A percentile compares a stretch with the other conserved stretches of the same genome.
phyloP scores from a whole-genome alignment of 345 rosid species.

The Pugionium dolabratum region DNA sequence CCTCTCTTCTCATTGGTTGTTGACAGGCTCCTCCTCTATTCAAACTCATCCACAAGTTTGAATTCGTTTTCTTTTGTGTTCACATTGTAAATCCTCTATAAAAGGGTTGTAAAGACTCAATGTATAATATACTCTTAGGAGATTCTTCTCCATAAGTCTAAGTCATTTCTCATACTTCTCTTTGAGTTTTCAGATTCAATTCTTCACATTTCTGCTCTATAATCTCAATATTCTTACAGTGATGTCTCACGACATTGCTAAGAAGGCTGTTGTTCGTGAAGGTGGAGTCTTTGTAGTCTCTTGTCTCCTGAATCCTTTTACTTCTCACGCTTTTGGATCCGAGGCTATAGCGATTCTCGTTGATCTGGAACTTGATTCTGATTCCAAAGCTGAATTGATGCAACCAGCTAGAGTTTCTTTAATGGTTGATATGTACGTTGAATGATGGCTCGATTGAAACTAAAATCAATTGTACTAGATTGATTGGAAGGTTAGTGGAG shows the following conservation, averaged over 20 bases:
- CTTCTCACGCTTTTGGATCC: conserved; percentile 72
- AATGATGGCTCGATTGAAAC: conserved; percentile 75
- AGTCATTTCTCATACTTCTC: too few species aligned
- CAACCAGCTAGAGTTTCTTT: conserved; percentile 69
- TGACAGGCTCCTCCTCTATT: too few species aligned
- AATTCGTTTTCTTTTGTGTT: too few species aligned
- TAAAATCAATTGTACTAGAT: conserved; percentile 55
- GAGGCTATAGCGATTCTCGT: conserved; percentile 71
- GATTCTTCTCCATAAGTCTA: too few species aligned
- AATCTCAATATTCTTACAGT: too few species aligned
- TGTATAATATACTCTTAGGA: too few species aligned
- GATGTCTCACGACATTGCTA: conserved; percentile 25
- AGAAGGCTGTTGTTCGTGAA: conserved; percentile 51
- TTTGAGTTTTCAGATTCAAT: too few species aligned
- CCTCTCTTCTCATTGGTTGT: too few species aligned
- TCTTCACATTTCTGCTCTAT: too few species aligned
- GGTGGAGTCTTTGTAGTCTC: conserved; percentile 52
- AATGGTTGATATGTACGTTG: conserved; percentile 68
- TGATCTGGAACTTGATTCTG: conserved; percentile 58
- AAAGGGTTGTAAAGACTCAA: too few species aligned
- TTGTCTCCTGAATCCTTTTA: conserved; percentile 65
- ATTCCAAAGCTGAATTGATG: conserved; percentile 53
- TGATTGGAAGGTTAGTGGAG: conserved; percentile 54
- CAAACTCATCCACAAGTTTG: too few species aligned
- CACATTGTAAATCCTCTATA: too few species aligned